Evolutionary conservation across 768 basidiomycete species (phyloP).

Genomic region (Lactifluus pinguis): DNA sequence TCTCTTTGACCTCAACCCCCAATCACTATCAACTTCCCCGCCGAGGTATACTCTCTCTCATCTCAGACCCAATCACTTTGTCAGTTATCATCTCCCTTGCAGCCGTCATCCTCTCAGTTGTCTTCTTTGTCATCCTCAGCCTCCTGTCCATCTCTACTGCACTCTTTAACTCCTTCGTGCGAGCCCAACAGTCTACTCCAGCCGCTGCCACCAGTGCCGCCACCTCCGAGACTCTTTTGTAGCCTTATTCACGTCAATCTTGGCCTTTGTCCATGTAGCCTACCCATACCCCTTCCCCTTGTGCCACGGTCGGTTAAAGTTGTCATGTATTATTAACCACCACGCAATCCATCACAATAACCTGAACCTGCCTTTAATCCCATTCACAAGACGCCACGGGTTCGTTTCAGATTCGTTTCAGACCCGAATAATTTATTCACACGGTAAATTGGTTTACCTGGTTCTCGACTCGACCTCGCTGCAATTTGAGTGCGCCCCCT

Average conservation of each 20-base stretch:
- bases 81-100: not conserved
- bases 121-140: conserved; percentile 2
- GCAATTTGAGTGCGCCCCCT: conserved; percentile 85
- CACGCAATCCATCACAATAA: conserved; percentile 40
- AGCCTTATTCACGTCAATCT: not conserved
- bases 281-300: not conserved
- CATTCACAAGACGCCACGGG: conserved; percentile 72
- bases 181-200: conserved; percentile 8
- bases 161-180: conserved; percentile 18
- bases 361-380: conserved; percentile 66
- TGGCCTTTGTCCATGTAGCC: not conserved
- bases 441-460: conserved; percentile 37
- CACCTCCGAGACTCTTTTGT: not conserved
- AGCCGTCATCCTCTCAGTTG: conserved; percentile 9
- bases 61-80: not conserved
- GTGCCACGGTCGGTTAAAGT: not conserved
- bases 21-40: conserved; percentile 3
- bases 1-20: too few relatives aligned
- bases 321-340: not conserved
- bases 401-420: conserved; percentile 36
- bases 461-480: conserved; percentile 72
- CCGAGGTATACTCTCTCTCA: not conserved
- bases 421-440: not conserved
- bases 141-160: conserved; percentile 11
- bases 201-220: conserved; percentile 12